phyloP scores from a whole-genome alignment of 148 eudicot genomes.

The Vaccinium darrowii region DNA sequence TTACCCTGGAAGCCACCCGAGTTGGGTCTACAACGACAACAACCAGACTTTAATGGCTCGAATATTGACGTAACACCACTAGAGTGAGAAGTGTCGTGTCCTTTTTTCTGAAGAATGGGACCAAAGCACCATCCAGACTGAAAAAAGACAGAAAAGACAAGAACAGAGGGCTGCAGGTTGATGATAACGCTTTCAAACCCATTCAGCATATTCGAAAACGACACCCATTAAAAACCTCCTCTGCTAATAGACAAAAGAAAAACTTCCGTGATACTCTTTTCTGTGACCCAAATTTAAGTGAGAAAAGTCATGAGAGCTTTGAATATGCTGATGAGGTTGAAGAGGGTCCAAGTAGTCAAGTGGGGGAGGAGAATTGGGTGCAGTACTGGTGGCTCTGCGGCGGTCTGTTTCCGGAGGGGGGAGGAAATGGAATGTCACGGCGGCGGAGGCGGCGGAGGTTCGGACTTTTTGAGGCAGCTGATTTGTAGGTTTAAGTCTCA shows the following conservation, averaged over 20 bases:
- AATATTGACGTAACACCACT: background rate
- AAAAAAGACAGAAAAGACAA: background rate
- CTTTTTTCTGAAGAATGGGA: background rate
- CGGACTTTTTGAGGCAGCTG: background rate
- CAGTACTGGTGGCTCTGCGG: background rate
- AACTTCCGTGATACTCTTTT: background rate
- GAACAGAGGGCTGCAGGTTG: background rate
- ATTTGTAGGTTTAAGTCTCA: conserved; percentile 3
- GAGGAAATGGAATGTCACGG: background rate
- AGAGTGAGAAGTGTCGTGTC: background rate
- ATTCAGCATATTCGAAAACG: background rate
- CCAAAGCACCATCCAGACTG: background rate
- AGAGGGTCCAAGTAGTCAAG: background rate
- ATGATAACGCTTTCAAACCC: background rate
- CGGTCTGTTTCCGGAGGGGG: background rate
- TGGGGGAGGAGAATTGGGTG: background rate
- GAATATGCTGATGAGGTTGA: background rate
- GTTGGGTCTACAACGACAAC: background rate
- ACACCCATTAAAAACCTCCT: background rate
- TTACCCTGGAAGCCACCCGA: background rate
- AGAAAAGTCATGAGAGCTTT: background rate
- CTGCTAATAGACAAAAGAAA: background rate
- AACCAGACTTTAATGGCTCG: background rate
- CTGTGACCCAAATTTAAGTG: background rate
- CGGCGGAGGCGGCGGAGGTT: background rate